Base-by-base conservation (phyloP, 371 early-diverging fungal species). In the Quaeritorhiza haematococci region DNA sequence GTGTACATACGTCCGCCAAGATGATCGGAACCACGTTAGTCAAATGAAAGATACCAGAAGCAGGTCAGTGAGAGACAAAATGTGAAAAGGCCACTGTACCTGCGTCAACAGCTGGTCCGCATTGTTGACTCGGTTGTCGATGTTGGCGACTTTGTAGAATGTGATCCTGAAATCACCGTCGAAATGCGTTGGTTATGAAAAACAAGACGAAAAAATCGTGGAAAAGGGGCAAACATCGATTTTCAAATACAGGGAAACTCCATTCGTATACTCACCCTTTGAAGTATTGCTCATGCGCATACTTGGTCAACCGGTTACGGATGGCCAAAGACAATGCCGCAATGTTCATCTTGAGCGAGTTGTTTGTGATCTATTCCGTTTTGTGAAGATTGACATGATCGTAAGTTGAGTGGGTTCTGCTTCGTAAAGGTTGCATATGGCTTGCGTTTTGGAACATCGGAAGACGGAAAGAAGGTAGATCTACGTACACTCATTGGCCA, bases 51-150 rank as follows among this genome's bases (percentile, higher is more conserved):
- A n/a, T 10, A 38, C n/a, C 13, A 38, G 38, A 13, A 19, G 21
- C 41, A 53, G 29, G 38, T 13, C 38, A 38, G 38, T 10, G n/a
- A 38, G 13, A 38, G n/a, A 38, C 38, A 38, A n/a, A 38, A 38
- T 10, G n/a, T 10, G 61, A 61, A 10, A n/a, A 7, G 33, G 49
- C n/a, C 7, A 61, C 23, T 10, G 34, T 35, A 65, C 69, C 0
- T 91, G 88, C 0, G 93, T 91, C 53, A 92, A 63, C 10, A 89
- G 71, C 66, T 92, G 92, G 74, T 92, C 92, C 2, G 87, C 84
- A 57, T 92, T 91, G 52, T 88, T 82, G 52, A 91, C 80, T 55
- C 91, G 77, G 35, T 81, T 78, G 59, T 88, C 92, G 21, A 91
- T 67, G 57, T 89, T 86, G 48, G 88, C 77, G 28, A 91, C 73